phyloP scores from a whole-genome alignment of 1,284 basidiomycete species.

The Stygiomarasmius scandens region DNA sequence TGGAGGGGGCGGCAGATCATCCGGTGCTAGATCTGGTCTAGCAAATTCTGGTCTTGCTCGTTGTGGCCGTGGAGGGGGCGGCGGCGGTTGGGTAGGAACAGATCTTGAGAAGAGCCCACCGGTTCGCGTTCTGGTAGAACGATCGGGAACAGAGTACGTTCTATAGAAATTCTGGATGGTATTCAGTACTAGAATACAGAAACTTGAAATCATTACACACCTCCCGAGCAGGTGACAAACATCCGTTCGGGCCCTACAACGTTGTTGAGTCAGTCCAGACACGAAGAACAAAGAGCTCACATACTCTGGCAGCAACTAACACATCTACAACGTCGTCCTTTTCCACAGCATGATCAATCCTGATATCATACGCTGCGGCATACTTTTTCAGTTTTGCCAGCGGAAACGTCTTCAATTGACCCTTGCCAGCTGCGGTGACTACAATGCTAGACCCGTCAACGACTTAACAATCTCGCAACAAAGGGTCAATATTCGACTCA shows the following conservation, averaged over 20 bases:
- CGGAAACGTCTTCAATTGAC: constrained; percentile 54
- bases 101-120: constrained; percentile 58
- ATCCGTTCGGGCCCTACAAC: constrained; percentile 53
- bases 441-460: constrained; percentile 6
- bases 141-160: constrained; percentile 64
- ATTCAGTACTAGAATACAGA: constrained; percentile 13
- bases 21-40: constrained; percentile 44
- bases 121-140: constrained; percentile 39
- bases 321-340: constrained; percentile 76
- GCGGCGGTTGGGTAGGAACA: constrained; percentile 26
- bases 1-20: constrained; percentile 33
- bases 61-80: constrained; percentile 31
- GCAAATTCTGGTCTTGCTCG: constrained; percentile 35
- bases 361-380: constrained; percentile 68
- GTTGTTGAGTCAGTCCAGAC: constrained; percentile 1
- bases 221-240: constrained; percentile 57
- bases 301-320: constrained; percentile 59
- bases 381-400: constrained; percentile 69
- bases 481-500: constrained; percentile 37
- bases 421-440: constrained; percentile 70
- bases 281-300: constrained; percentile 16
- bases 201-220: constrained; percentile 30
- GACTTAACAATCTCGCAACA: constrained; percentile 1
- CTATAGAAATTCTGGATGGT: constrained; percentile 55
- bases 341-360: constrained; percentile 63